Evolutionary conservation across 805 yeast species (phyloP).

Genomic region (Yarrowia sp.): DNA sequence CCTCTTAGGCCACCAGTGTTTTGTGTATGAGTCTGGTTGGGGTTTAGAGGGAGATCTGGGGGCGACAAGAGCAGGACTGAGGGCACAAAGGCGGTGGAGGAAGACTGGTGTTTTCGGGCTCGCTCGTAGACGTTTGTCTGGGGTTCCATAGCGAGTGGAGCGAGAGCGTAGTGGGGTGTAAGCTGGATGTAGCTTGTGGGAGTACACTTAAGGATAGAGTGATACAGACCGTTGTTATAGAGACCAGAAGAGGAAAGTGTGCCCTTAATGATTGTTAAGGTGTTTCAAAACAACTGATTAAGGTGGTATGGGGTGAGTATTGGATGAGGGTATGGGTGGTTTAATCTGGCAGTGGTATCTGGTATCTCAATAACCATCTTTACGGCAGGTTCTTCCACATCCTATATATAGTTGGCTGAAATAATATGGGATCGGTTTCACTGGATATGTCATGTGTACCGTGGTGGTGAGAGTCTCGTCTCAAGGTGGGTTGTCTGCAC

Average conservation of each 20-base stretch:
- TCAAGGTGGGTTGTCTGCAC: no score
- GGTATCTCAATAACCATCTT: no score
- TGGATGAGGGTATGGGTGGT: no score
- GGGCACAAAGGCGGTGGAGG: slow-evolving; percentile 8
- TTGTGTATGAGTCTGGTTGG: not conserved
- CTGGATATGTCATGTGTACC: not conserved
- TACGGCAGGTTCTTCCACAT: no score
- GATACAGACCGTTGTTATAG: not conserved
- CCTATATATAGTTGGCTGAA: no score
- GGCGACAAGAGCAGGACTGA: not conserved
- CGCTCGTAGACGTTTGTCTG: slow-evolving; percentile 7
- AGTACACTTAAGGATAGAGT: not conserved
- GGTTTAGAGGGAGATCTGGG: not conserved
- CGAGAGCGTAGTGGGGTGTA: not conserved
- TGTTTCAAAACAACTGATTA: no score
- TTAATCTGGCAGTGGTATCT: no score
- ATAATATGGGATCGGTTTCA: not conserved
- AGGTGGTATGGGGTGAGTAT: no score
- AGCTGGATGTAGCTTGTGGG: not conserved
- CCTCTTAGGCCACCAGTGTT: slow-evolving; percentile 19
- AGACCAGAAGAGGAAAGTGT: no score
- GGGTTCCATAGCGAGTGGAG: slow-evolving; percentile 31
- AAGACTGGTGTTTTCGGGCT: slow-evolving; percentile 2
- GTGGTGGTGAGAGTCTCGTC: not conserved
- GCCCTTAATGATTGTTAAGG: no score